Base-by-base conservation (phyloP, 2,329 filamentous ascomycete genomes). In the Exutisphaerella laricina region DNA sequence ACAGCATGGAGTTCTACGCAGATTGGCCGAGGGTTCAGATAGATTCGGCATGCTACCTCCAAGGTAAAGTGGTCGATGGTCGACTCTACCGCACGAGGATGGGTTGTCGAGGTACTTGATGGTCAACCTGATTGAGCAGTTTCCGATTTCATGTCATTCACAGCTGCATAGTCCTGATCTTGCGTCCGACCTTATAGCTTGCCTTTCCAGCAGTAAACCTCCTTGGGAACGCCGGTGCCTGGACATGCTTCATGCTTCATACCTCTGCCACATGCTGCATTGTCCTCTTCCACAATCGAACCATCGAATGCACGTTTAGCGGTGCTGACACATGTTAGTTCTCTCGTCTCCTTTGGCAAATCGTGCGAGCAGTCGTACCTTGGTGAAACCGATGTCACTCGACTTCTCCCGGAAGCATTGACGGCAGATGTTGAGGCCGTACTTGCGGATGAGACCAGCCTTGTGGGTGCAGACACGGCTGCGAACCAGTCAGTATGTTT, bases 361-460 rank as follows among this genome's bases (percentile, higher is more conserved):
- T 13, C 5, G 21, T 26, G 4, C n/a, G 29, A 6, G 25, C 14
- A 9, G 7, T n/a, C 48, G 31, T 55, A 82, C 79, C 78, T 83
- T 82, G 69, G 73, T 69, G 73, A 83, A 83, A 60, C 79, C 79
- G 66, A 83, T 82, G 68, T 83, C 79, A 64, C 67, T 65, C 63
- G 71, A 70, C 75, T 82, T 82, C 73, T 83, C 79, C 60, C 79
- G 69, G 75, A 83, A 83, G 76, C 79, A 82, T 70, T 79, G 74
- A 75, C 79, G 77, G 76, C 79, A 82, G 72, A 82, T 80, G 66
- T 94, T 88, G 64, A 96, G 80, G 69, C 92, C 90, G 78, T 98
- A 98, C 79, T 98, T 98, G 79, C 92, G 89, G 82, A 98, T 95
- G 63, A 98, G 83, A 94, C 92, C 92, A 67, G 92, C 90, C 69